These are phyloP conservation scores for Sugiyamaella novakii DNA, from an alignment of 1,139 yeast genomes.

Conservation along the genomic window DNA sequence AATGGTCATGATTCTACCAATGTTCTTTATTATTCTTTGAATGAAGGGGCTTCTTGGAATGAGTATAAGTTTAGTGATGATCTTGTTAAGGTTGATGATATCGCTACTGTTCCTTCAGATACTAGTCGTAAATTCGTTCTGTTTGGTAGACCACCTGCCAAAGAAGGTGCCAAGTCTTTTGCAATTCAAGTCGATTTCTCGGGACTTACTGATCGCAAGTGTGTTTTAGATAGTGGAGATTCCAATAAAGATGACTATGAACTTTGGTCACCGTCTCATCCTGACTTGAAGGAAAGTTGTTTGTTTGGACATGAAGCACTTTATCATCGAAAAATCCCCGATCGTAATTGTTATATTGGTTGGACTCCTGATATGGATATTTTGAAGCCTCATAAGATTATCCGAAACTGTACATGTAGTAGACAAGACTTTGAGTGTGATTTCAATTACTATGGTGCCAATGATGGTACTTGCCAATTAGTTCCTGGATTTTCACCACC, in stretches of 20 bases:
- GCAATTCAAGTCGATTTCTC: conserved; percentile 72
- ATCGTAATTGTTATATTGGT: conserved; percentile 80
- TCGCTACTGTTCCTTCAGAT: conserved; percentile 91
- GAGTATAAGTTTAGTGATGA: conserved; percentile 64
- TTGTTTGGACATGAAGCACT: conserved; percentile 85
- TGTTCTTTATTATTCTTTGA: conserved; percentile 63
- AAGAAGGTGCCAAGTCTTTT: conserved; percentile 47
- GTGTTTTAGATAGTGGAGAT: conserved; percentile 63
- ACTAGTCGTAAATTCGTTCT: conserved; percentile 74
- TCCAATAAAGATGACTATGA: conserved; percentile 73
- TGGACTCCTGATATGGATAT: conserved; percentile 39
- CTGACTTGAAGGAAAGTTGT: conserved; percentile 61
- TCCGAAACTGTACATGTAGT: conserved; percentile 78
- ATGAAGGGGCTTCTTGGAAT: conserved; percentile 79
- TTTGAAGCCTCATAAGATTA: conserved; percentile 58
- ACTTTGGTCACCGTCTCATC: conserved; percentile 78
- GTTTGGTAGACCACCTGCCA: conserved; percentile 47
- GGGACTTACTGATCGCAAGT: conserved; percentile 63
- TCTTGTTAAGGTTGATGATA: conserved; percentile 61
- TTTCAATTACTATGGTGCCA: conserved; percentile 68
- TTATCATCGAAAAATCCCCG: conserved; percentile 70
- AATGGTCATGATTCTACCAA: conserved; percentile 61
- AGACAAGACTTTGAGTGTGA: conserved; percentile 94
- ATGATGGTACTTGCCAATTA: conserved; percentile 84
- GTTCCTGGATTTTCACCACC: conserved; percentile 70